Evolutionary conservation across 1,139 yeast genomes (phyloP).

Genomic region (Pichia sp.): DNA sequence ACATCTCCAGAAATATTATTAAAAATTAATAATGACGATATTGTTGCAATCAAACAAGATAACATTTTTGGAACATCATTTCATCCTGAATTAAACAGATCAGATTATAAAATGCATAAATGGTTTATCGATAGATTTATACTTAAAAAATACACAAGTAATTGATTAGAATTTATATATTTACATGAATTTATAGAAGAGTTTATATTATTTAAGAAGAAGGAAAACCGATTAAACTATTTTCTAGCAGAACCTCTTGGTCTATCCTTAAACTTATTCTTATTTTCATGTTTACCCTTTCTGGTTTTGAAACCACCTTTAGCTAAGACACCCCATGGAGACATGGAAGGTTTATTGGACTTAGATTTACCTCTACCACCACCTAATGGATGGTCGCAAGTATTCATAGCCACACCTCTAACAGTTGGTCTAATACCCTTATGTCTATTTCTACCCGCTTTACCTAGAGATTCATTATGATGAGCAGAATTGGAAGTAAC

Average conservation of each 20-base stretch:
- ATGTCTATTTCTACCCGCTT: conserved; percentile 94
- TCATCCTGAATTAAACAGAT: conserved; percentile 65
- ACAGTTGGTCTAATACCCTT: conserved; percentile 92
- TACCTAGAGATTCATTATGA: conserved; percentile 85
- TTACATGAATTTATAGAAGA: neutral
- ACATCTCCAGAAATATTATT: conserved; percentile 41
- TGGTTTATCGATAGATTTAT: conserved; percentile 60
- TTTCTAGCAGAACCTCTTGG: conserved; percentile 45
- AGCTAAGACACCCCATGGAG: conserved; percentile 92
- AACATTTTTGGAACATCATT: conserved; percentile 67
- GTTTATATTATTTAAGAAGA: too few species aligned
- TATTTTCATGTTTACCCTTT: conserved; percentile 78
- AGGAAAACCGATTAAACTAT: too few species aligned
- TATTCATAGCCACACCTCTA: conserved; percentile 98
- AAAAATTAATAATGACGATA: conserved; percentile 36
- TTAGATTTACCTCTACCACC: conserved; percentile 99
- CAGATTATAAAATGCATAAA: conserved; percentile 56
- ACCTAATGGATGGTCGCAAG: conserved; percentile 97
- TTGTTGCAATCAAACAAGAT: conserved; percentile 74
- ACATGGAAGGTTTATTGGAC: conserved; percentile 88
- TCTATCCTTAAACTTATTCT: conserved; percentile 80
- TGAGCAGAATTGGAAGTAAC: conserved; percentile 93
- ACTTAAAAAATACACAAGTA: neutral
- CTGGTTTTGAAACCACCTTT: conserved; percentile 95
- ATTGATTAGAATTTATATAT: neutral